Evolutionary conservation across 116 monocot genomes (phyloP).

Genomic region (Dioscorea cayenensis): DNA sequence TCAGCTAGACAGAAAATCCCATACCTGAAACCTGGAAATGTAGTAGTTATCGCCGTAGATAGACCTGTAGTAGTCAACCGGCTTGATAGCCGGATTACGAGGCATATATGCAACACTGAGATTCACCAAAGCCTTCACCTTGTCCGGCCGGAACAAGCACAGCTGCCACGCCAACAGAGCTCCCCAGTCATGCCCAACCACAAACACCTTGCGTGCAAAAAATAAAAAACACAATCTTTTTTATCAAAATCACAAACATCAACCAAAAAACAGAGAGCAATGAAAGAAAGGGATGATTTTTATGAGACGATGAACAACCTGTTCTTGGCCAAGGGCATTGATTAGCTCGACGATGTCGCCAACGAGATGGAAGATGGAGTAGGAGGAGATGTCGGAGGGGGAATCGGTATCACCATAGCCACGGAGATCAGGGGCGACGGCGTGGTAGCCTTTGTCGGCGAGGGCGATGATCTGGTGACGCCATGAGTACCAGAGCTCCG

Average conservation of each 20-base stretch:
- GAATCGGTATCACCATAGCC: conserved; percentile 1
- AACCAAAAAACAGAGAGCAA: neutral
- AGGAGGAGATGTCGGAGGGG: neutral
- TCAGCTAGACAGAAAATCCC: neutral
- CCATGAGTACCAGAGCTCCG: conserved; percentile 16
- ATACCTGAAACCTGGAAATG: conserved; percentile 1
- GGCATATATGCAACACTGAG: neutral
- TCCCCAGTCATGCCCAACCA: conserved; percentile 6
- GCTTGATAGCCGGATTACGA: neutral
- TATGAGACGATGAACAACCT: neutral
- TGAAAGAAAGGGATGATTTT: neutral
- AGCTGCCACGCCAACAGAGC: conserved; percentile 3
- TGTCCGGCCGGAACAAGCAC: conserved; percentile 3
- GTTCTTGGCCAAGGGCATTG: neutral
- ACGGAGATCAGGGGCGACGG: conserved; percentile 7
- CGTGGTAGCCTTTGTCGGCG: conserved; percentile 1
- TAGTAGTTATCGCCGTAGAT: neutral
- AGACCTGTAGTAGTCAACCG: neutral
- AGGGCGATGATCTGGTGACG: conserved; percentile 3
- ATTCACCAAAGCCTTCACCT: conserved; percentile 1
- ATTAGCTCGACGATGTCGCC: conserved; percentile 2
- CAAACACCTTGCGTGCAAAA: conserved; percentile 1
- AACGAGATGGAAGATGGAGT: neutral
- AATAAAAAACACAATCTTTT: neutral
- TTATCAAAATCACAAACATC: neutral